Base-by-base conservation (phyloP, 2,329 filamentous ascomycete species). In the Colletotrichum nymphaeae region DNA sequence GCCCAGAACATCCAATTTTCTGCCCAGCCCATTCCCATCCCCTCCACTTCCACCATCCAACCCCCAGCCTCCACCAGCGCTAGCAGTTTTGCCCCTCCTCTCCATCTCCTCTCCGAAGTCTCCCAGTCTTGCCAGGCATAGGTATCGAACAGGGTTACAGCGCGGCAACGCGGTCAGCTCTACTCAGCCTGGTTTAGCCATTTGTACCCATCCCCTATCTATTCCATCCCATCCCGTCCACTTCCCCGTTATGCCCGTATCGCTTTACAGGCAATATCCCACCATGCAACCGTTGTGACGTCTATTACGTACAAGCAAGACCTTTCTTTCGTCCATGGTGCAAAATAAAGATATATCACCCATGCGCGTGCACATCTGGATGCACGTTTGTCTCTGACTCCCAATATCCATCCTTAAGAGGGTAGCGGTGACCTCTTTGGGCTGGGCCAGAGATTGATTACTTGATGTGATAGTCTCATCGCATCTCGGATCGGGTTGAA, bases 221-320 rank as follows among this genome's bases (percentile, higher is more conserved):
- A 32, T 55, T 32, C 56, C 24, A 22, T 49, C 42, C 56, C 24
- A 22, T 55, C 65, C 63, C 24, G 32, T 28, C 37, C 30, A 49
- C 19, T n/a, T n/a, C 42, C 42, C 19, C 42, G 42, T 22, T n/a
- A 6, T 49, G 42, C 42, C 53, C 42, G 55, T 60, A 64, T 69
- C 65, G 53, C 14, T 16, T 49, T 56, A 64, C 69, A 72, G 55
- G 70, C 66, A 69, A 69, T 32, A 72, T 60, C 70, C 70, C 42
- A 32, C 59, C 59, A 60, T 35, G n/a, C 19, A 63, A 53, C 42
- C 19, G 26, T 24, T 26, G 42, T 49, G 32, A 72, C 55, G 42
- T 64, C n/a, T 22, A 64, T 72, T 69, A 72, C 70, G 70, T 72
- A 72, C 70, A 60, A 69, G 59, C 52, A 60, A 72, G 70, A 42